Conservation (phyloP, 1,284 basidiomycete species). For the Rhodotorula sp. region DNA sequence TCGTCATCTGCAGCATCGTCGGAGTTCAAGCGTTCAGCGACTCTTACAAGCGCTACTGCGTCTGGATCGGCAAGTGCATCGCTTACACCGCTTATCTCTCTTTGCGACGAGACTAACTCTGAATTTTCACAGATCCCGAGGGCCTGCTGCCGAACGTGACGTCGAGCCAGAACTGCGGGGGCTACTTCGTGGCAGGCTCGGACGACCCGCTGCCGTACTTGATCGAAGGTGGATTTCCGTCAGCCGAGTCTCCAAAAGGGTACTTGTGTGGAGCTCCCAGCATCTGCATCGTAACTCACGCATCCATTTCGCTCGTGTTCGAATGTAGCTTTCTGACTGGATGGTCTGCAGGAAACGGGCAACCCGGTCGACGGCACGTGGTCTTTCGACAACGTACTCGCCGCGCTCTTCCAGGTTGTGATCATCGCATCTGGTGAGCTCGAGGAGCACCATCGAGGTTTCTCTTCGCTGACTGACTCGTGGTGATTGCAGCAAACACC, state of each 20-base stretch:
- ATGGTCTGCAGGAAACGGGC: constrained; percentile 55
- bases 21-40: constrained; percentile 88
- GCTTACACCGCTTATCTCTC: neutral
- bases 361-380: constrained; percentile 71
- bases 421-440: constrained; percentile 74
- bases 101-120: neutral
- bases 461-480: neutral
- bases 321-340: constrained; percentile 3
- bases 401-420: constrained; percentile 76
- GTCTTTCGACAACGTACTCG: constrained; percentile 89
- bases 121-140: constrained; percentile 44
- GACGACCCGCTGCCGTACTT: constrained; percentile 57
- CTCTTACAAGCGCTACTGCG: constrained; percentile 63
- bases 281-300: constrained; percentile 62
- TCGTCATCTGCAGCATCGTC: constrained; percentile 62
- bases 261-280: constrained; percentile 82
- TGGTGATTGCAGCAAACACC: constrained; percentile 47
- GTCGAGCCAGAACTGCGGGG: constrained; percentile 67
- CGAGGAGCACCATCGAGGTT: neutral
- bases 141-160: constrained; percentile 44
- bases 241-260: constrained; percentile 56
- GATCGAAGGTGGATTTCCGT: constrained; percentile 43
- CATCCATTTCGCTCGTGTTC: neutral
- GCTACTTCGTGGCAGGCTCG: constrained; percentile 63
- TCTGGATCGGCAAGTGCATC: constrained; percentile 48